Conservation (phyloP, 2,329 filamentous ascomycete species). For the Trichoderma endophyticum region DNA sequence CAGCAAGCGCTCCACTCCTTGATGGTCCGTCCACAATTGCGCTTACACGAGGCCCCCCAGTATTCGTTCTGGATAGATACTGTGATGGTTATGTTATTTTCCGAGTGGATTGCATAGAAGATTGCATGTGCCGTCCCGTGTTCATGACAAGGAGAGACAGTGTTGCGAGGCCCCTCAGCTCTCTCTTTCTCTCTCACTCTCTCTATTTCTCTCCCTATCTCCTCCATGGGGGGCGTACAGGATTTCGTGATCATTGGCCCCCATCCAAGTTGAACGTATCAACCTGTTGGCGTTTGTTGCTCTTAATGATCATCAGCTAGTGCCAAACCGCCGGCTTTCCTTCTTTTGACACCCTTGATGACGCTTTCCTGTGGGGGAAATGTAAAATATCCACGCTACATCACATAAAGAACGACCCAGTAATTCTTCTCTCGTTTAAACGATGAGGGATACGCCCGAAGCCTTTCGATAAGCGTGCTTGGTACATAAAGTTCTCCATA, state of each 20-base stretch:
- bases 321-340: background rate
- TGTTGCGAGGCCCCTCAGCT: background rate
- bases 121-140: background rate
- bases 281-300: background rate
- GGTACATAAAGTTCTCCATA: background rate
- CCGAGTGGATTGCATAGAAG: slow-evolving; percentile 1
- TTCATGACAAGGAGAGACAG: background rate
- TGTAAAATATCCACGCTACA: background rate
- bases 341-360: background rate
- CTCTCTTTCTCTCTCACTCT: background rate
- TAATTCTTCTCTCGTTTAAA: background rate
- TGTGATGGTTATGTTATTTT: background rate
- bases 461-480: background rate
- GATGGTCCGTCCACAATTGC: slow-evolving; percentile 14
- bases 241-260: background rate
- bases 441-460: background rate
- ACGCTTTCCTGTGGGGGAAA: background rate
- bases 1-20: slow-evolving; percentile 13
- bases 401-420: background rate
- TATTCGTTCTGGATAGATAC: background rate
- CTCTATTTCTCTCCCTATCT: background rate
- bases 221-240: background rate
- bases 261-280: background rate
- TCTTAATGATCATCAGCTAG: background rate
- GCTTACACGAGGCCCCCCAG: slow-evolving; percentile 15